These are phyloP conservation scores for Leavenworthia alabamica DNA, from an alignment of 345 rosid species.

Conservation along the genomic window DNA sequence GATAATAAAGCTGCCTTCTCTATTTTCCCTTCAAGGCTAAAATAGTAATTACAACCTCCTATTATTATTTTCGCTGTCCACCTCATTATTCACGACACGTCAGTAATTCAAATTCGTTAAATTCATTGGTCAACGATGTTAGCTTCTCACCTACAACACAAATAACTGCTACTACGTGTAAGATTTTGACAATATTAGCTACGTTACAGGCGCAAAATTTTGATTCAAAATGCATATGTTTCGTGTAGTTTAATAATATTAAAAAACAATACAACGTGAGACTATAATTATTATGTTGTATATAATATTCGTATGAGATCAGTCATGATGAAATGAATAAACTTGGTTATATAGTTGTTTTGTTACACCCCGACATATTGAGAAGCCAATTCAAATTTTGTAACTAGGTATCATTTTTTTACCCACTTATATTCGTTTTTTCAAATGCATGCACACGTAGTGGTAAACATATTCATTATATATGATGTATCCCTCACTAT, in stretches of 20 bases:
- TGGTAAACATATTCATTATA: conserved; percentile 35
- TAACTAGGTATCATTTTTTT: conserved; percentile 17
- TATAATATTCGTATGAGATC: conserved; percentile 1
- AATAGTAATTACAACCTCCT: neutral
- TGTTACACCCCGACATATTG: conserved; percentile 25
- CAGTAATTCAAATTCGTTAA: neutral
- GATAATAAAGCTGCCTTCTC: neutral
- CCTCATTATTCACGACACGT: neutral
- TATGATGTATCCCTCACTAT: conserved; percentile 10
- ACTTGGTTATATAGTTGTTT: conserved; percentile 12
- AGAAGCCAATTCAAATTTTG: conserved; percentile 32
- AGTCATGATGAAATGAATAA: conserved; percentile 23
- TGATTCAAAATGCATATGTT: conserved; percentile 5
- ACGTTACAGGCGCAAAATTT: conserved; percentile 4
- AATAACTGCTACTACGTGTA: neutral
- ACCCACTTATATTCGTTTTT: neutral
- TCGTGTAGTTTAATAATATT: neutral
- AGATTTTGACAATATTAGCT: conserved; percentile 10
- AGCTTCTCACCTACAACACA: conserved; percentile 10
- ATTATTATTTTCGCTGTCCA: neutral
- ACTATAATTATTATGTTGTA: conserved; percentile 10
- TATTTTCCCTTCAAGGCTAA: neutral
- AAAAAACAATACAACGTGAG: conserved; percentile 16
- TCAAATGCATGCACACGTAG: conserved; percentile 33
- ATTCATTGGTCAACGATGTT: conserved; percentile 17